Evolutionary conservation across 176 grass and related monocot species (phyloP).

Genomic region (Chloris gayana): DNA sequence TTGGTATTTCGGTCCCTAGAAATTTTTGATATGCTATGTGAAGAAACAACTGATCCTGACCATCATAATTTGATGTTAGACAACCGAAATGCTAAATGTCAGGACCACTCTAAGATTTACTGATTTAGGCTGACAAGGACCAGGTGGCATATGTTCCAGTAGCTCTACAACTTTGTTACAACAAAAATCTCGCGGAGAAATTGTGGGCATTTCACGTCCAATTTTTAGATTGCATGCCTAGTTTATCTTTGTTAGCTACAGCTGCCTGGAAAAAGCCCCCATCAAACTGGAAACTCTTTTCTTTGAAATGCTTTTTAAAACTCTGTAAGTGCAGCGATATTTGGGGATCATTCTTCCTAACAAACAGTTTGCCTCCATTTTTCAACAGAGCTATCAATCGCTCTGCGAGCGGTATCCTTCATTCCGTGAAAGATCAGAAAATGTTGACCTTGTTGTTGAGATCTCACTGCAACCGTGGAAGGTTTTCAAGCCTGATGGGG

Average conservation of each 20-base stretch:
- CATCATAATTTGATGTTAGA: neutral
- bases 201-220: neutral
- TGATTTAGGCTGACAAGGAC: neutral
- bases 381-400: slow-evolving; percentile 80
- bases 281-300: neutral
- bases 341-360: neutral
- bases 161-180: neutral
- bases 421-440: slow-evolving; percentile 99
- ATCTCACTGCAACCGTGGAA: slow-evolving; percentile 99
- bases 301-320: neutral
- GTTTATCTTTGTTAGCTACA: neutral
- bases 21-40: neutral
- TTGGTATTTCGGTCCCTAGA: neutral
- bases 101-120: neutral
- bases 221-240: neutral
- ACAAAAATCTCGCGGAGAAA: neutral
- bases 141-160: neutral
- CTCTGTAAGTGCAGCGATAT: neutral
- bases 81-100: neutral
- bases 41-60: neutral
- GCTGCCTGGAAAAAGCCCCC: neutral
- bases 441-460: slow-evolving; percentile 94
- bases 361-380: neutral
- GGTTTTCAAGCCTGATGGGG: slow-evolving; percentile 96
- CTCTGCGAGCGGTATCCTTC: slow-evolving; percentile 88